phyloP scores from a whole-genome alignment of 768 basidiomycete species.

The Russula sp. region DNA sequence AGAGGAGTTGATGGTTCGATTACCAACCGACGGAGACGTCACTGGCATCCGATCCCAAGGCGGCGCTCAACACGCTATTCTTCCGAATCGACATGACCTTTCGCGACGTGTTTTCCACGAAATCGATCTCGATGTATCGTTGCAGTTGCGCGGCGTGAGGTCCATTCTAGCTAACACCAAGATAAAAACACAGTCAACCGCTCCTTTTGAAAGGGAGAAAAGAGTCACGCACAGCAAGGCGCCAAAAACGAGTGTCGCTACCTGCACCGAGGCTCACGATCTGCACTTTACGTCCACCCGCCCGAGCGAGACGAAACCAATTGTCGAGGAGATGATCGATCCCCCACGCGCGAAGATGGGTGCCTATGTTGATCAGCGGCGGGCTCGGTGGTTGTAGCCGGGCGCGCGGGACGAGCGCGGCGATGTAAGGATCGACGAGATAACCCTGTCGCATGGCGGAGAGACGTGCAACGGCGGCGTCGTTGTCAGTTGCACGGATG shows the following conservation, averaged over 20 bases:
- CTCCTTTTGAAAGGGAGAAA: neutral
- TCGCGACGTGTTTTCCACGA: conserved; percentile 72
- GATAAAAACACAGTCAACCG: neutral
- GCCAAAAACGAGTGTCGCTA: conserved; percentile 94
- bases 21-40: conserved; percentile 38
- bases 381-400: conserved; percentile 55
- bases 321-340: conserved; percentile 74
- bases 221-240: conserved; percentile 58
- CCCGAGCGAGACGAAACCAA: conserved; percentile 30
- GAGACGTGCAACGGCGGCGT: conserved; percentile 74
- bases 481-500: conserved; percentile 71
- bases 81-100: conserved; percentile 79
- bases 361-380: conserved; percentile 93
- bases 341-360: conserved; percentile 73
- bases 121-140: conserved; percentile 85
- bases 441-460: conserved; percentile 85
- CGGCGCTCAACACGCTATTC: conserved; percentile 45
- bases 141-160: conserved; percentile 40
- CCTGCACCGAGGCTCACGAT: conserved; percentile 94
- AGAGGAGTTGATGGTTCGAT: neutral
- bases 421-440: conserved; percentile 67
- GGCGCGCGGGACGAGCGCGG: conserved; percentile 57
- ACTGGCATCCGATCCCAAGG: conserved; percentile 39
- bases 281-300: conserved; percentile 52
- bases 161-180: conserved; percentile 41